Base-by-base conservation (phyloP, 202 grass and related monocot species). In the Cymbopogon flexuosus region DNA sequence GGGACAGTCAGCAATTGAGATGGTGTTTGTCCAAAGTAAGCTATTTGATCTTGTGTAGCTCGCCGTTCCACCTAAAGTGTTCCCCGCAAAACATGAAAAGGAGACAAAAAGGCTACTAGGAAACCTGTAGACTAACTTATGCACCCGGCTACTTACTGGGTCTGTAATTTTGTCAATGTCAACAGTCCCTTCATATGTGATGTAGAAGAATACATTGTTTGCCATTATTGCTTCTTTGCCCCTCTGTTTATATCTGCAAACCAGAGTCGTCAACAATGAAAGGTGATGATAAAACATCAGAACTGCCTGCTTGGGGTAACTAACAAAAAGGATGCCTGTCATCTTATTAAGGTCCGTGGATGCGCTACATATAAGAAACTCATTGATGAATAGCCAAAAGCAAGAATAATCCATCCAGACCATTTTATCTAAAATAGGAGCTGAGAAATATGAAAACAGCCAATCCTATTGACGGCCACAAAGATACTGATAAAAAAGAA, bases 201-300 rank as follows among this genome's bases (percentile, higher is more conserved):
- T 98, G 73, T 98, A 98, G 73, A 98, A 98, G 77, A 98, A 98
- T 56, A 98, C 92, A 88, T 98, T 98, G 66, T 98, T 94, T 77
- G 92, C 92, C 43, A 72, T 42, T 68, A 93, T 75, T 1, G 96
- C 92, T 82, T 95, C 92, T 88, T 93, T 93, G 66, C 96, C 96
- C 77, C 96, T 91, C 68, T 98, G 96, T 86, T 98, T 98, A 67
- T 89, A 95, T 91, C 96, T 98, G 86, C 77, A 91, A 47, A 47
- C 78, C 40, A 8, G 83, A 73, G 31, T 76, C 49, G 2, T 76
- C 56, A 45, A 52, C 37, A 42, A 51, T 75, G 73, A 80, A 65
- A 65, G n/a, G 27, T 35, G 30, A 54, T 63, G 5, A 80, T 24
- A 84, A 70, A 84, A 70, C 43, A 88, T 65, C 13, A 81, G 35